These are phyloP conservation scores for Nicotiana attenuata DNA, from an alignment of 257 asterid genomes.

Conservation along the genomic window DNA sequence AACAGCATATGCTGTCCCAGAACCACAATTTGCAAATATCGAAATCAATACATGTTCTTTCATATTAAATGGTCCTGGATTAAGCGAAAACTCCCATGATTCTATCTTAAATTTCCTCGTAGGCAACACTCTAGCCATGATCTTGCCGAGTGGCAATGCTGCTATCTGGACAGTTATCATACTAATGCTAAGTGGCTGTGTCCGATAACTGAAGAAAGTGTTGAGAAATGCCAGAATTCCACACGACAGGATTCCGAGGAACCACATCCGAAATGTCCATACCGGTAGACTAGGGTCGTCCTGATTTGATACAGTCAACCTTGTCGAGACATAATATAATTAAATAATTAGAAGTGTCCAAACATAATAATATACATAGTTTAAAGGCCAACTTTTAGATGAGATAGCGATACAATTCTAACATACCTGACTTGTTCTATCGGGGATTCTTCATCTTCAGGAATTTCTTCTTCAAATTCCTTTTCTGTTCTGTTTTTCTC, in stretches of 20 bases:
- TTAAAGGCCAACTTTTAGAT: background rate
- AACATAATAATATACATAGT: background rate
- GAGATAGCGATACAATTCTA: background rate
- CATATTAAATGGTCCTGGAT: slow-evolving; percentile 13
- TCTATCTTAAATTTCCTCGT: background rate
- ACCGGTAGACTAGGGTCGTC: background rate
- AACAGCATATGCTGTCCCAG: slow-evolving; percentile 16
- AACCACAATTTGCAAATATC: slow-evolving; percentile 5
- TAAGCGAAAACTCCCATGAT: background rate
- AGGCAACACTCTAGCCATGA: slow-evolving; percentile 9
- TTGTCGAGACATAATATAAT: background rate
- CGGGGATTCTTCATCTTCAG: background rate
- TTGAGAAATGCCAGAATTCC: slow-evolving; percentile 7
- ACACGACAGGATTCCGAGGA: slow-evolving; percentile 1
- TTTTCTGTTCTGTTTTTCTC: background rate
- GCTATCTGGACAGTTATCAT: slow-evolving; percentile 9
- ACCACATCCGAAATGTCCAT: slow-evolving; percentile 15
- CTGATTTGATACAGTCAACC: background rate
- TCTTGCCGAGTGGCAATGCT: background rate
- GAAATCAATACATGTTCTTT: slow-evolving; percentile 10
- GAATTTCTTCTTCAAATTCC: background rate
- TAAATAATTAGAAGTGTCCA: background rate
- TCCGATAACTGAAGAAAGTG: slow-evolving; percentile 5
- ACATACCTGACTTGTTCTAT: slow-evolving; percentile 2
- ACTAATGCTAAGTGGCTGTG: slow-evolving; percentile 3